Evolutionary conservation across 805 yeast species (phyloP), one percentile per base, ranked within the genome.

Genomic region (Myxozyma sirexii): DNA sequence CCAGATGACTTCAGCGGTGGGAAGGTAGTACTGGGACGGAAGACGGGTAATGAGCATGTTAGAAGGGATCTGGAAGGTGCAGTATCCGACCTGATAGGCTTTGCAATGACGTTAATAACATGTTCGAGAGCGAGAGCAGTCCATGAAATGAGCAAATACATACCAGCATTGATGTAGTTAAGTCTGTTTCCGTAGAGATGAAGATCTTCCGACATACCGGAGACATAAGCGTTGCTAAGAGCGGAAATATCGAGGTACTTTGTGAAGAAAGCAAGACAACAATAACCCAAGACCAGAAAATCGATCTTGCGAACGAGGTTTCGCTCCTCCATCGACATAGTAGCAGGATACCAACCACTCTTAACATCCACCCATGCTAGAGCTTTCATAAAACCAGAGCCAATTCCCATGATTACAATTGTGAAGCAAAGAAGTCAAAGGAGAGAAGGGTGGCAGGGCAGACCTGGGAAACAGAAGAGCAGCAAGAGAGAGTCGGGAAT

Each of bases 211-310:
- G 79, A 70, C 82, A 87, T 78, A 24, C 88, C 87, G 19, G 85
- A 80, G 46, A 84, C 84, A 67, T 84, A 86, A 1, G 90, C 90
- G 67, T 85, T 83, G 61, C 79, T 80, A 54, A 83, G 74, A 69
- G 86, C 87, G 43, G 82, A 76, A 54, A 79, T 79, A 68, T 86
- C 90, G 41, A 87, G 75, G 57, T 84, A 83, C 69, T 85, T 86
- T 53, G 85, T 82, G 86, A 87, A 86, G 71, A 85, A 85, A 0
- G 84, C 84, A 59, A 84, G 72, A 71, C 84, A 80, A 0, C 86
- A 77, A 65, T 83, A 82, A 43, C 79, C 75, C 17, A 84, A 77
- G 51, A 87, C 74, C 41, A 83, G 67, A 15, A 81, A 61, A 66
- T 86, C 90, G 37, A 85, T 69, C 68, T 85, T 85, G 63, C 76